A percentile compares a stretch with the other conserved stretches of the same genome.
phyloP scores from a whole-genome alignment of 306 rosid species.

The Nissolia schottii region DNA sequence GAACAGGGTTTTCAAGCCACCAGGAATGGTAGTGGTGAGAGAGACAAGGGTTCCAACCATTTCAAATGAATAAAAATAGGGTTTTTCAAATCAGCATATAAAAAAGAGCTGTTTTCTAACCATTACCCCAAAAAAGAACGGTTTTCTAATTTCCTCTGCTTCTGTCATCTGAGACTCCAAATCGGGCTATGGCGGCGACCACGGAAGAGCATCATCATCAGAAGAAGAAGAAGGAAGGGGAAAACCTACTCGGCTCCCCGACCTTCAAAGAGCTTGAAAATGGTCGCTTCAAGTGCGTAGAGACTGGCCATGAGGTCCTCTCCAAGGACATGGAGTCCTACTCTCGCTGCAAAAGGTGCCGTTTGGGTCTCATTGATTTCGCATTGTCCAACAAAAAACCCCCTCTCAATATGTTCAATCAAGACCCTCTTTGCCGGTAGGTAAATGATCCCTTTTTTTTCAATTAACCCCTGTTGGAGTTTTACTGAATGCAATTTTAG shows the following conservation, averaged over 20 bases:
- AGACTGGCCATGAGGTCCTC: slow-evolving; percentile 83
- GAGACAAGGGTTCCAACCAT: no score
- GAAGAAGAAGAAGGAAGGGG: slow-evolving; percentile 69
- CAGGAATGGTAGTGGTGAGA: no score
- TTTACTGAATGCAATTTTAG: no score
- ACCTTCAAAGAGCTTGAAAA: slow-evolving; percentile 60
- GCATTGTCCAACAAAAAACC: slow-evolving; percentile 55
- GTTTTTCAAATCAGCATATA: no score
- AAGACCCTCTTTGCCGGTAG: slow-evolving; percentile 78
- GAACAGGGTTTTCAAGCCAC: no score
- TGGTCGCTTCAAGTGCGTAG: slow-evolving; percentile 75
- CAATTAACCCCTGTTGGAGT: neutral
- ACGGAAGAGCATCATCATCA: slow-evolving; percentile 28
- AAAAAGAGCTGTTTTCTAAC: no score
- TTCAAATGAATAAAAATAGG: no score
- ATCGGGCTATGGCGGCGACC: slow-evolving; percentile 34
- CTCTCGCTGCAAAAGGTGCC: slow-evolving; percentile 78
- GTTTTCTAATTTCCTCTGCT: neutral
- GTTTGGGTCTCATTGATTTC: slow-evolving; percentile 76
- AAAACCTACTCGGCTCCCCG: slow-evolving; percentile 62
- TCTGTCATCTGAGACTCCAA: no score
- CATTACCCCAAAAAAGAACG: no score
- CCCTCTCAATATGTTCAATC: slow-evolving; percentile 82
- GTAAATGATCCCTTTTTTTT: neutral
- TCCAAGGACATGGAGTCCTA: slow-evolving; percentile 59